Evolutionary conservation across 768 basidiomycete genomes (phyloP), one percentile per base, ranked within the genome.

Genomic region (Tephrocybe sp.): DNA sequence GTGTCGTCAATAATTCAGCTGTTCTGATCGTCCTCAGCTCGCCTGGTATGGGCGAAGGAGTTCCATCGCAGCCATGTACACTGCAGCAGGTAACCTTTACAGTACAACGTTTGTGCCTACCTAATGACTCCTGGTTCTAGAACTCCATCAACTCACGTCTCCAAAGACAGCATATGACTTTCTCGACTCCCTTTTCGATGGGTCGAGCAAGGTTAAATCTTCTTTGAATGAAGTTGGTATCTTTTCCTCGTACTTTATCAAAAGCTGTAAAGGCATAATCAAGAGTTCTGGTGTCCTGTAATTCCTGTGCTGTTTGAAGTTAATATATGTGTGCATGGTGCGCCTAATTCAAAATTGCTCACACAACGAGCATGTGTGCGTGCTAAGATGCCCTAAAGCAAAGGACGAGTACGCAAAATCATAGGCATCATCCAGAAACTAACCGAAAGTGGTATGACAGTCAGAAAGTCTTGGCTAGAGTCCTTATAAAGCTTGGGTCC

Each of bases 131-230:
- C 50, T 46, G 48, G 41, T 36, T 31, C 12, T 56, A 84, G 90
- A 92, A 67, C 71, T 93, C 13, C 90, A 92, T 60, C 90, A 93
- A 62, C 62, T 93, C n/a, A 77, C 80, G 0, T 92, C 90, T 1
- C 87, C 90, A 4, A 60, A 70, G 11, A 89, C 89, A 2, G 82
- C 87, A 0, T 67, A 72, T 23, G 66, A 71, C 2, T 91, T 93
- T 70, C 72, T 93, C 12, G 82, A 85, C 40, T 68, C 75, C 7
- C 77, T 91, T 5, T 72, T 92, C 12, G 71, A 75, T 9, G 67
- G 74, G 2, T 77, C 81, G 2, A 65, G 72, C 2, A 55, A 66
- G 1, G 57, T 83, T 0, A 75, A 80, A 40, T 65, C 65, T 0
- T 72, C 78, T 0, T 50, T 87, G 7, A 70, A 70, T 36, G 85